Conservation (phyloP, 2,329 filamentous ascomycete species). For the Fonsecaea erecta region DNA sequence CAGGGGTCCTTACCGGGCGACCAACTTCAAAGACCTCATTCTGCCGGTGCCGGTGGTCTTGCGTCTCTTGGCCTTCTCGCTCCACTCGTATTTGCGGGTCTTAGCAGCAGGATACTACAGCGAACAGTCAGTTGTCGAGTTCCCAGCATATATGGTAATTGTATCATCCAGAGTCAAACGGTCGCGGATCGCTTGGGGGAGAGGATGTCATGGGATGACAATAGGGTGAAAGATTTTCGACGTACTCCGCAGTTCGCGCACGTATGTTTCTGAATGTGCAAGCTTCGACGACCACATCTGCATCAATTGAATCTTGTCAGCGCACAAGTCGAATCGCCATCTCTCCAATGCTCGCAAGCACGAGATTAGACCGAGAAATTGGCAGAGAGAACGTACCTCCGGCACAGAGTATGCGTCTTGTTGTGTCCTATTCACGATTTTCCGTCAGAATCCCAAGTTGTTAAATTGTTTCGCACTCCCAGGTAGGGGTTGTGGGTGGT, state of each 20-base stretch:
- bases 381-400: slow-evolving; percentile 73
- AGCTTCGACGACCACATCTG: slow-evolving; percentile 77
- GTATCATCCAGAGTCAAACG: background rate
- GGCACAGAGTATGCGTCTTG: slow-evolving; percentile 98
- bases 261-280: slow-evolving; percentile 99
- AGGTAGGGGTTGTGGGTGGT: slow-evolving; percentile 14
- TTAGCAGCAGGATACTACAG: slow-evolving; percentile 86
- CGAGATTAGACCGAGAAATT: background rate
- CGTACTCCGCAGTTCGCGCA: slow-evolving; percentile 80
- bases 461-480: slow-evolving; percentile 7
- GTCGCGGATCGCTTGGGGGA: background rate
- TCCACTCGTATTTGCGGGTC: slow-evolving; percentile 99
- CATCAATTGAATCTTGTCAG: slow-evolving; percentile 45
- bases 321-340: background rate
- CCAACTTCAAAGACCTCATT: slow-evolving; percentile 90
- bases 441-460: slow-evolving; percentile 22
- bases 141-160: background rate
- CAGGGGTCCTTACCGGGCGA: slow-evolving; percentile 63
- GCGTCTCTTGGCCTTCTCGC: slow-evolving; percentile 99
- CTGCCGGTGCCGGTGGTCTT: slow-evolving; percentile 98
- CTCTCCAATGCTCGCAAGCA: background rate
- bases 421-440: slow-evolving; percentile 62
- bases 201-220: background rate
- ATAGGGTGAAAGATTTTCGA: background rate
- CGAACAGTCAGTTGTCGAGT: slow-evolving; percentile 18